Conservation (phyloP, 257 asterid species). For the Solanum medicagineum region DNA sequence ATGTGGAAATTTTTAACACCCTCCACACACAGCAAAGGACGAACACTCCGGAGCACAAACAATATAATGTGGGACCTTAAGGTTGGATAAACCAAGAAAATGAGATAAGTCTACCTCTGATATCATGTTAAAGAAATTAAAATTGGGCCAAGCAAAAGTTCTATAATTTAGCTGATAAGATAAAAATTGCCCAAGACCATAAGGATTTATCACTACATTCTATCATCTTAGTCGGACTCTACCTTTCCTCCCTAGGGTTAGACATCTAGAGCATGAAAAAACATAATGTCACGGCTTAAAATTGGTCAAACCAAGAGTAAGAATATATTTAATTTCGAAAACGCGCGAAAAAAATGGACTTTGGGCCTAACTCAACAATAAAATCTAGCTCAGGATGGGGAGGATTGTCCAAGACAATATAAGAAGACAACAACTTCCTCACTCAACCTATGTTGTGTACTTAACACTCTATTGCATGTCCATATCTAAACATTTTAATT, state of each 20-base stretch:
- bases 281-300: background rate
- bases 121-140: background rate
- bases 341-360: background rate
- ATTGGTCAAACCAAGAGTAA: background rate
- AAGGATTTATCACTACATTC: background rate
- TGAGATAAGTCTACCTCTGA: background rate
- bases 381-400: background rate
- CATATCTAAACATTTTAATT: background rate
- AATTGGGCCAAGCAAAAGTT: background rate
- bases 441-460: background rate
- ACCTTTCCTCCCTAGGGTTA: background rate
- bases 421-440: background rate
- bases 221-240: background rate
- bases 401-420: background rate
- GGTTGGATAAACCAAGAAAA: background rate
- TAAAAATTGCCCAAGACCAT: background rate
- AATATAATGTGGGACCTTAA: background rate
- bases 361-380: background rate
- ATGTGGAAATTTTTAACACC: background rate
- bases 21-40: background rate
- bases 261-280: background rate
- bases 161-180: background rate
- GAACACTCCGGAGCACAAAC: background rate
- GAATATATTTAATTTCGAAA: background rate
- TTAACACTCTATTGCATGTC: background rate